phyloP scores from a whole-genome alignment of 2,329 filamentous ascomycete genomes.

The Arthrobotrys iridis region DNA sequence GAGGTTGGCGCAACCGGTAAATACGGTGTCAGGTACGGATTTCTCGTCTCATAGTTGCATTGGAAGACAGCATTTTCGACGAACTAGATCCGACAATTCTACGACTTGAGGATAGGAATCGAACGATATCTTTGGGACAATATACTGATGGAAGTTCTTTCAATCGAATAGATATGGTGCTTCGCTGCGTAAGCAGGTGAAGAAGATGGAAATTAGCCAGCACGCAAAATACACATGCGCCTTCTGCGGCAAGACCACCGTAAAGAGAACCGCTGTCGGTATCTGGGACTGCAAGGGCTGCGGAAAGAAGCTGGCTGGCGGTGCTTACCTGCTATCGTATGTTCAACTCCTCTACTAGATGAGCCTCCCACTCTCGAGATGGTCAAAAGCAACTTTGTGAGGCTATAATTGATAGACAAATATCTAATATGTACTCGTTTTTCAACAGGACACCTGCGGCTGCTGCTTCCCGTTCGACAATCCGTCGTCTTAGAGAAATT shows the following conservation, averaged over 20 bases:
- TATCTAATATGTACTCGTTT: background rate
- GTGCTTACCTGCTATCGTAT: conserved; percentile 96
- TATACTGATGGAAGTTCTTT: conserved; percentile 42
- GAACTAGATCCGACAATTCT: conserved; percentile 54
- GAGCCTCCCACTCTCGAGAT: background rate
- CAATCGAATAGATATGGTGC: conserved; percentile 81
- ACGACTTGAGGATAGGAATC: conserved; percentile 26
- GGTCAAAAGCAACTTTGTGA: background rate
- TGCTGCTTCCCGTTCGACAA: conserved; percentile 92
- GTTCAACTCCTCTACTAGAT: conserved; percentile 63
- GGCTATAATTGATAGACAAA: background rate
- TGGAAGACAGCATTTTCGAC: conserved; percentile 23
- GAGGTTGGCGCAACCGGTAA: conserved; percentile 98
- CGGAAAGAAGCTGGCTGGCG: conserved; percentile 91
- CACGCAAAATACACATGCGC: conserved; percentile 98
- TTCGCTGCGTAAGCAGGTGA: conserved; percentile 98
- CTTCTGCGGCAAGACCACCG: conserved; percentile 97
- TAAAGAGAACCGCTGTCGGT: conserved; percentile 88
- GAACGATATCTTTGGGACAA: conserved; percentile 8
- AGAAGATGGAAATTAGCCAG: conserved; percentile 99
- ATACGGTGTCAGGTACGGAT: conserved; percentile 91
- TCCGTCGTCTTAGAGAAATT: conserved; percentile 96
- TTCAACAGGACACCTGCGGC: conserved; percentile 81
- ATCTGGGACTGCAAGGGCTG: conserved; percentile 98
- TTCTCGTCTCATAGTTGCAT: conserved; percentile 56